phyloP scores from a whole-genome alignment of 148 eudicot genomes.

The Rhododendron vialii region DNA sequence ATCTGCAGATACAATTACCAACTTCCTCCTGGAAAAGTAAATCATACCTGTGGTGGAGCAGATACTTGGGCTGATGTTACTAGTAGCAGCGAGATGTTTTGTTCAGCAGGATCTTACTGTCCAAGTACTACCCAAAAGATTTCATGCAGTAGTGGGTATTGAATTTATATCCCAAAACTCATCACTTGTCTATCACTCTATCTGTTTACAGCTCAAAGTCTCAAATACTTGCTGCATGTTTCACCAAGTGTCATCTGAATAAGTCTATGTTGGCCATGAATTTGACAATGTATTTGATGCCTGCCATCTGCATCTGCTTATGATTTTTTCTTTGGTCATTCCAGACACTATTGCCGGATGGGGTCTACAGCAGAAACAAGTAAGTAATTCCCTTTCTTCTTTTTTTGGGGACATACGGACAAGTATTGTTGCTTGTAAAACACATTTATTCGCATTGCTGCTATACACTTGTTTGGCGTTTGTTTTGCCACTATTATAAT shows the following conservation, averaged over 20 bases:
- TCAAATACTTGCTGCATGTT: not conserved
- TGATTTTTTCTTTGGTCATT: slow-evolving; percentile 7
- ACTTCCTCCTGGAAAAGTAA: slow-evolving; percentile 70
- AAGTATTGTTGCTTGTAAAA: not conserved
- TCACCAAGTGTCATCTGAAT: not conserved
- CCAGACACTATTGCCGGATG: slow-evolving; percentile 80
- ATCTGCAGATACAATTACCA: slow-evolving; percentile 74
- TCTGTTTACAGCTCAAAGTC: not conserved
- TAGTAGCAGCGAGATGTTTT: slow-evolving; percentile 56
- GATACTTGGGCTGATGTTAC: slow-evolving; percentile 77
- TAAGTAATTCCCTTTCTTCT: slow-evolving; percentile 19
- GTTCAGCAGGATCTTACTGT: slow-evolving; percentile 87
- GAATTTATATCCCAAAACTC: slow-evolving; percentile 21
- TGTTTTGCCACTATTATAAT: not conserved
- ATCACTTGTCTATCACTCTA: not conserved
- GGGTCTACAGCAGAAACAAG: slow-evolving; percentile 66
- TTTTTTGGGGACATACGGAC: not conserved
- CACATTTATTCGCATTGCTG: slow-evolving; percentile 5
- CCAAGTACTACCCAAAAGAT: slow-evolving; percentile 53
- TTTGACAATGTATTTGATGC: not conserved
- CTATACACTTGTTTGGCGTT: not conserved
- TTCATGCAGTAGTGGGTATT: slow-evolving; percentile 67
- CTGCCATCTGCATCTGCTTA: slow-evolving; percentile 13
- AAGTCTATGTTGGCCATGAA: not conserved
- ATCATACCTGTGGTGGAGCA: slow-evolving; percentile 90